phyloP scores from a whole-genome alignment of 805 yeast genomes.

The Clavispora phyllophila region DNA sequence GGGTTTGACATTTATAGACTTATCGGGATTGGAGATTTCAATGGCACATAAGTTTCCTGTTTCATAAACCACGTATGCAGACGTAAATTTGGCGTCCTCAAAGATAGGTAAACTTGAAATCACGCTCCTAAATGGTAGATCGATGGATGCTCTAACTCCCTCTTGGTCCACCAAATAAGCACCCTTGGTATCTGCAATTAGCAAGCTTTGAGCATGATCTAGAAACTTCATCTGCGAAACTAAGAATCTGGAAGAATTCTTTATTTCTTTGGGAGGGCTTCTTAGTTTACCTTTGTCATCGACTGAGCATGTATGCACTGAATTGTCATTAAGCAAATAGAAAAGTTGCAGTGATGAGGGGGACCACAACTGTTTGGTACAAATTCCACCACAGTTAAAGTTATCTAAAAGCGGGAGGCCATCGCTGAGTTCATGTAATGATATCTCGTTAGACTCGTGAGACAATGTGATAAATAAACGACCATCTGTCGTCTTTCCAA shows the following conservation, averaged over 20 bases:
- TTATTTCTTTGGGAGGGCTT: slow-evolving; percentile 1
- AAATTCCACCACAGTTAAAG: slow-evolving; percentile 3
- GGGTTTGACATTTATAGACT: not conserved
- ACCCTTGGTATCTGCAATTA: slow-evolving; percentile 8
- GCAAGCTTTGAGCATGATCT: not conserved
- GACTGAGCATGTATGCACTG: slow-evolving; percentile 9
- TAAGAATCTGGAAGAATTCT: slow-evolving; percentile 9
- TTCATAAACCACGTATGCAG: slow-evolving; percentile 7
- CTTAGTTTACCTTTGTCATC: not conserved
- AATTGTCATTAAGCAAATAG: slow-evolving; percentile 15
- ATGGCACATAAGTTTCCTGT: slow-evolving; percentile 8
- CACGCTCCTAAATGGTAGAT: slow-evolving; percentile 6
- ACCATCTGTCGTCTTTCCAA: slow-evolving; percentile 12
- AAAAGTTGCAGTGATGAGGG: slow-evolving; percentile 5
- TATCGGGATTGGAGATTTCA: not conserved
- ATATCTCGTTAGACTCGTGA: slow-evolving; percentile 14
- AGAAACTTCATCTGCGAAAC: slow-evolving; percentile 8
- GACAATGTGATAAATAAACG: slow-evolving; percentile 8
- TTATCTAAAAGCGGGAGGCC: slow-evolving; percentile 7
- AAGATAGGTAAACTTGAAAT: slow-evolving; percentile 5
- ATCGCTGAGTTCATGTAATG: slow-evolving; percentile 11
- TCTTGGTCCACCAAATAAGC: slow-evolving; percentile 1
- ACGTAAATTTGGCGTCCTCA: not conserved
- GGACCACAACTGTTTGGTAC: slow-evolving; percentile 17
- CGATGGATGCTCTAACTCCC: not conserved